Base-by-base conservation (phyloP, 768 basidiomycete species). In the Paxillus involutus region DNA sequence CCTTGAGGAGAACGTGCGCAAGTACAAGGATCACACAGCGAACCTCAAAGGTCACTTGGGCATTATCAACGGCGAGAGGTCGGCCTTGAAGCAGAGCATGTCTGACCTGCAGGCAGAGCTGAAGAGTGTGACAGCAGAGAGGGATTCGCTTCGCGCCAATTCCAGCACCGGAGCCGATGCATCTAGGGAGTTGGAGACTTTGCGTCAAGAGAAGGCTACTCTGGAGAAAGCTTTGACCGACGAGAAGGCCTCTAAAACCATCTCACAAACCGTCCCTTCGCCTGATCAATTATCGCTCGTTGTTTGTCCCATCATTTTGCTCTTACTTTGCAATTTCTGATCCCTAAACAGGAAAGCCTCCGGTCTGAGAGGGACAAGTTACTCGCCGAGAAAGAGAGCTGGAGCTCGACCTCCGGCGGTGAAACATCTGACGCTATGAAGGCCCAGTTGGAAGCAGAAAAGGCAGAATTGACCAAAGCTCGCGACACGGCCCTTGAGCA, bases 301-400 rank as follows among this genome's bases (percentile, higher is more conserved):
- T 24, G 77, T 79, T 58, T 6, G 76, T 63, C 4, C 24, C 4
- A 24, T 24, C 6, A 40, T 3, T 13, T 35, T 3, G 1, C 11
- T 3, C 16, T 36, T 32, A 21, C 0, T n/a, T 3, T 5, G 1
- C 5, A 5, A 29, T 26, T 36, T 44, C 29, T 58, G 45, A 60
- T n/a, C 16, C 16, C 16, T 19, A 41, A 16, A 36, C 37, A 89
- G 86, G 72, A 78, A 48, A 58, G 75, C 44, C 66, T 90, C 26
- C 75, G 70, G 50, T 75, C 78, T 42, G 84, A 92, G 67, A 76
- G 82, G 47, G 87, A 89, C 61, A 76, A 73, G 47, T 69, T 91
- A 16, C 71, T 86, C 26, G 77, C 75, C 0, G 87, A 88, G 63
- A 88, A 84, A 63, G 77, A 78, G 52, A 69, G 70, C 19, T 58